These are phyloP conservation scores for Beta lomatogona DNA, from an alignment of 179 eudicot species.

Conservation along the genomic window DNA sequence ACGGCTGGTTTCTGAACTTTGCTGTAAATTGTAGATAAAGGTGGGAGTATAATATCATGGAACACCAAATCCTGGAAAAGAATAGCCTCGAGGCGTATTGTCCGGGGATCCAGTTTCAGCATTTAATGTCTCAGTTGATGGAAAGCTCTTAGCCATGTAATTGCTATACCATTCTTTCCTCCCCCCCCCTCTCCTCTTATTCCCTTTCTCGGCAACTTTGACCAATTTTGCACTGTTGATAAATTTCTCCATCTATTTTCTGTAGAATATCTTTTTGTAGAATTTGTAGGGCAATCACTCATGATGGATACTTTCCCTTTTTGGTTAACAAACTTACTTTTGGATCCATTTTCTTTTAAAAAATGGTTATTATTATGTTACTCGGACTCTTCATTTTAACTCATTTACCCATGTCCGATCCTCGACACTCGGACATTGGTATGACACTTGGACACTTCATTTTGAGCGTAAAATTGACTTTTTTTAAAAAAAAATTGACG, in stretches of 20 bases:
- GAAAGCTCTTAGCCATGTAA: conserved; percentile 89
- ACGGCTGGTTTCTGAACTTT: conserved; percentile 17
- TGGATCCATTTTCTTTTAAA: neutral
- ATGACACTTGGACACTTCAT: too few species aligned
- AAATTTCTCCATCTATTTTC: neutral
- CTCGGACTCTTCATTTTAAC: too few species aligned
- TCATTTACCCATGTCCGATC: too few species aligned
- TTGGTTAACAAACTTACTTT: neutral
- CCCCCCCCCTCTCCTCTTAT: neutral
- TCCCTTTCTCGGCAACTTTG: neutral
- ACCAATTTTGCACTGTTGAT: neutral
- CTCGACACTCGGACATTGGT: too few species aligned
- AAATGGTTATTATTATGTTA: too few species aligned
- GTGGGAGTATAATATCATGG: conserved; percentile 76
- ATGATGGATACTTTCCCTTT: neutral
- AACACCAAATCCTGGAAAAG: conserved; percentile 76
- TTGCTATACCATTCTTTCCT: neutral
- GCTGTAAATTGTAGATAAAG: conserved; percentile 48
- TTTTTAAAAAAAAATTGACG: too few species aligned
- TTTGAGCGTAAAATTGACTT: too few species aligned
- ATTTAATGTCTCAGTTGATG: conserved; percentile 79
- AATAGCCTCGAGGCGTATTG: conserved; percentile 56
- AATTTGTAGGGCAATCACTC: neutral
- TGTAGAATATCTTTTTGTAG: neutral
- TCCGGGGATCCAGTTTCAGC: conserved; percentile 68